Evolutionary conservation across 192 early-diverging fungal species (phyloP).

Genomic region (Umbelopsis sp.): DNA sequence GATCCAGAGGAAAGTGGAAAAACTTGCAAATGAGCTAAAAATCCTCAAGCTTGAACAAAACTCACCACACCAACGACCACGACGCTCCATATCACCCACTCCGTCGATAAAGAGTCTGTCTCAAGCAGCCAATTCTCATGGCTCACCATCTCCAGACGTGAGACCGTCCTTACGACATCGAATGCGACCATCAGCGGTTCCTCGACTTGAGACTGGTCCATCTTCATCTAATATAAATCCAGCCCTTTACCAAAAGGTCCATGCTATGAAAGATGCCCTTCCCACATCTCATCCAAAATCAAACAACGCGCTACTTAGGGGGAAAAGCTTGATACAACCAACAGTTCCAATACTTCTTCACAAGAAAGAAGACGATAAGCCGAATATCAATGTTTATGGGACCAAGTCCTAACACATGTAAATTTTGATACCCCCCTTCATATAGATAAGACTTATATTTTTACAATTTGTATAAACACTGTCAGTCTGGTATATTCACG

Average conservation of each 20-base stretch:
- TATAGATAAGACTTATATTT: not conserved
- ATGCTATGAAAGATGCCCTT: not conserved
- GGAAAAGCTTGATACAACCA: slow-evolving; percentile 11
- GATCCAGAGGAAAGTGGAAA: not conserved
- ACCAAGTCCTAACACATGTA: not conserved
- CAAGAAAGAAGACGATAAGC: not conserved
- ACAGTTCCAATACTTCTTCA: not conserved
- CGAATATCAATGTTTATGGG: not conserved
- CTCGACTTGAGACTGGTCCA: not conserved
- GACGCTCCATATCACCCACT: not conserved
- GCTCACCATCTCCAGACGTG: not conserved
- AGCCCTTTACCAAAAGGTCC: not conserved
- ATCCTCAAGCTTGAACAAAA: not conserved
- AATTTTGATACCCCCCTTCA: not conserved
- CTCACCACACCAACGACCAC: not conserved
- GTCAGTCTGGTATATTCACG: slow-evolving; percentile 9
- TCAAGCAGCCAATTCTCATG: not conserved
- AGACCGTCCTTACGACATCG: not conserved
- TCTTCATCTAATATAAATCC: not conserved
- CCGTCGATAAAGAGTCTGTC: not conserved
- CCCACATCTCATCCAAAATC: not conserved
- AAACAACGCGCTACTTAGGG: not conserved
- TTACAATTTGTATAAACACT: slow-evolving; percentile 15
- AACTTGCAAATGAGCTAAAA: not conserved
- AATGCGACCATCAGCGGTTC: slow-evolving; percentile 4